Evolutionary conservation across 2,329 filamentous ascomycete genomes (phyloP), one percentile per base, ranked within the genome.

Genomic region (Alternaria sp.): DNA sequence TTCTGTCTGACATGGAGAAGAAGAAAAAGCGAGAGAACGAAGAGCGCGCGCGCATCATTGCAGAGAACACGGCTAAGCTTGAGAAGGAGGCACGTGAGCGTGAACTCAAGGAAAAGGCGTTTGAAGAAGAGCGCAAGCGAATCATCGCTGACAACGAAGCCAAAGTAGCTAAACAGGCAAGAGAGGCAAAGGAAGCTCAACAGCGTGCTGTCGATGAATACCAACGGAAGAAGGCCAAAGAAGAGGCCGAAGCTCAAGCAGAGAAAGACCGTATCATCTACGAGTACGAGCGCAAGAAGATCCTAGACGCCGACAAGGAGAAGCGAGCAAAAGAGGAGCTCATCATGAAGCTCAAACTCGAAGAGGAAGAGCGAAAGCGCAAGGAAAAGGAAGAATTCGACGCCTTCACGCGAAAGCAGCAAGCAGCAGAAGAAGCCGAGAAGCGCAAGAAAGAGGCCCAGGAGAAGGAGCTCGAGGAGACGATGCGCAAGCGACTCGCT

Each of bases 401-500:
- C 25, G 80, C 77, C 25, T 78, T 82, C 54, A 57, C 79, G 28
- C 72, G 70, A 23, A 80, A 81, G 70, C 79, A 81, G 65, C 80
- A 79, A 59, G 78, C 78, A 23, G 81, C 79, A 60, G 75, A 81
- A 54, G 81, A 81, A 62, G 76, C 79, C 45, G 80, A 79, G 51
- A 80, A 83, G 66, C 71, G 68, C n/a, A 77, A 77, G 65, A 79
- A 79, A 59, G 77, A 81, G 57, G 75, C 73, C 66, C 72, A 77
- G 59, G 78, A 83, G 55, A 78, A 79, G 59, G 76, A 80, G 59
- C 69, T 85, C n/a, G 82, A 84, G 52, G 76, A 78, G 15, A 74
- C 78, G 36, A 84, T 85, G 82, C 79, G 80, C 60, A 80, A 81
- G 61, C 77, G 80, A 6, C 76, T 85, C 4, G 72, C 77, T 25